These are phyloP conservation scores for Lachnellula cervina DNA, from an alignment of 2,329 filamentous ascomycete genomes.

Conservation along the genomic window DNA sequence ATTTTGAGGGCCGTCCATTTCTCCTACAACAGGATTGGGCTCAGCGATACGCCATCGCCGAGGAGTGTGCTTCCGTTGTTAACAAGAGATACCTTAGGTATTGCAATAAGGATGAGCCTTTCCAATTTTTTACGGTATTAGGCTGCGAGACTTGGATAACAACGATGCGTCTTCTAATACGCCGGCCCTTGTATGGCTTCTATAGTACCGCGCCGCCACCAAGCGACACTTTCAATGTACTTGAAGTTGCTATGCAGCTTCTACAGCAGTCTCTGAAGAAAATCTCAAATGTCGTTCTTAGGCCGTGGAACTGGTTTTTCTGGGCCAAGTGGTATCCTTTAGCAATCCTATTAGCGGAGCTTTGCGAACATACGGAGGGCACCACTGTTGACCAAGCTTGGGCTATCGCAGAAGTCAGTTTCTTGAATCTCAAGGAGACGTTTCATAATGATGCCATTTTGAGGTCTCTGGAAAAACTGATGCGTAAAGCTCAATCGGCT, in stretches of 20 bases:
- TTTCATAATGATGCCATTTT: not conserved
- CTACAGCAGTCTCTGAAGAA: not conserved
- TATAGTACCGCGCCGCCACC: not conserved
- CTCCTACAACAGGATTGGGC: not conserved
- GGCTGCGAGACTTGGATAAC: not conserved
- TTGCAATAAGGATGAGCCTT: not conserved
- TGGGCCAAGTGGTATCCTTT: slow-evolving; percentile 7
- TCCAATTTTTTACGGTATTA: not conserved
- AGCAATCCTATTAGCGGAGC: slow-evolving; percentile 2
- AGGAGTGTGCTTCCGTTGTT: not conserved
- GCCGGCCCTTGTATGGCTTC: not conserved
- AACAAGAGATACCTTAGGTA: not conserved
- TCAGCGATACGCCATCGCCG: not conserved
- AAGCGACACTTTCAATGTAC: slow-evolving; percentile 2
- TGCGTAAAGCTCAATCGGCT: not conserved
- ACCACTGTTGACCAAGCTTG: slow-evolving; percentile 1
- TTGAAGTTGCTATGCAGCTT: not conserved
- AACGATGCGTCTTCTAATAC: not conserved
- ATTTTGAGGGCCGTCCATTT: not conserved
- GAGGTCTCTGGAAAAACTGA: not conserved
- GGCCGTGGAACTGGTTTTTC: slow-evolving; percentile 2
- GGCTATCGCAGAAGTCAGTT: not conserved
- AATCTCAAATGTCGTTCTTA: not conserved
- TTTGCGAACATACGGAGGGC: slow-evolving; percentile 1
- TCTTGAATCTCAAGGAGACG: not conserved